Conservation (phyloP, 2,329 filamentous ascomycete species). For the Penicillium sp. region DNA sequence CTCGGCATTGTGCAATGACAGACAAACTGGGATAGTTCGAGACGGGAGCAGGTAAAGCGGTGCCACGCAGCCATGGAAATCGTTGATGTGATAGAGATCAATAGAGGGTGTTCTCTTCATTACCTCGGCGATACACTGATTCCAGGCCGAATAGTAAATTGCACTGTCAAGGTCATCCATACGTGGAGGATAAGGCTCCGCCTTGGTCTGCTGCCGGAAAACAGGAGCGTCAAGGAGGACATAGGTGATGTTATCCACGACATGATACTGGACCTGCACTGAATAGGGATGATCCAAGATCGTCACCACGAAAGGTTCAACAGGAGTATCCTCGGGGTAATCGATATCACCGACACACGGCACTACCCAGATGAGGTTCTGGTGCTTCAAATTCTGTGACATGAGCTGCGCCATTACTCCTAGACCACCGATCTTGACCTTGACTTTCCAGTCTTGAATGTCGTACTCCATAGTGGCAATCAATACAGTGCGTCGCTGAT, state of each 20-base stretch:
- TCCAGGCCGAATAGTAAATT: conserved; percentile 68
- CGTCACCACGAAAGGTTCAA: conserved; percentile 60
- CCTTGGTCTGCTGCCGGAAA: conserved; percentile 62
- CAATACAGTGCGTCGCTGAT: conserved; percentile 53
- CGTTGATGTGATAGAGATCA: conserved; percentile 65
- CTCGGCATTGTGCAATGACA: conserved; percentile 68
- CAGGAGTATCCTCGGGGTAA: conserved; percentile 59
- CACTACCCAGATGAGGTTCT: conserved; percentile 64
- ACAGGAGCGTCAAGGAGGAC: conserved; percentile 65
- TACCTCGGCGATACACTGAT: conserved; percentile 64
- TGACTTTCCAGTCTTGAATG: conserved; percentile 67
- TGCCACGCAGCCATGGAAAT: conserved; percentile 62
- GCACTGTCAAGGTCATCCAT: conserved; percentile 69
- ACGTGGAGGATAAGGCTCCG: conserved; percentile 63
- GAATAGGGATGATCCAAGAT: conserved; percentile 60
- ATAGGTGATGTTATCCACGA: conserved; percentile 64
- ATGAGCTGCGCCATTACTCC: conserved; percentile 70
- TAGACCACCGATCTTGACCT: conserved; percentile 68
- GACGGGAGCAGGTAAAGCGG: conserved; percentile 61
- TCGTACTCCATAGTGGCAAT: conserved; percentile 74
- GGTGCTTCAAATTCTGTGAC: conserved; percentile 62
- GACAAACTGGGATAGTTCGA: conserved; percentile 58
- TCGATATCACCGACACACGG: conserved; percentile 64
- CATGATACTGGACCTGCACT: conserved; percentile 63
- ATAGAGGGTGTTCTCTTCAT: conserved; percentile 59